These are phyloP conservation scores for Lumnitzera racemosa DNA, from an alignment of 345 rosid species.

Conservation along the genomic window DNA sequence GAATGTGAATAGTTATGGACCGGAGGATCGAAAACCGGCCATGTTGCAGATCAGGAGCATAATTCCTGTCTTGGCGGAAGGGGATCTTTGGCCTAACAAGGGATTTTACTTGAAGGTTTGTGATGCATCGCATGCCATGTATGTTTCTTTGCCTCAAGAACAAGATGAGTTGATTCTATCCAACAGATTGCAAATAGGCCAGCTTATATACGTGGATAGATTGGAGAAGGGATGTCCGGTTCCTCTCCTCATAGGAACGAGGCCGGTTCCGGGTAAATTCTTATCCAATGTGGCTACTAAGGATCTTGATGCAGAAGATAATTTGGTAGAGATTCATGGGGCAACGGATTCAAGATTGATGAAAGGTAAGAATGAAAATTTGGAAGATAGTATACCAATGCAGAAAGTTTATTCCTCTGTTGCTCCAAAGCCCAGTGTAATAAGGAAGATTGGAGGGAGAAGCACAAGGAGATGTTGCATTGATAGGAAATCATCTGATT, in stretches of 20 bases:
- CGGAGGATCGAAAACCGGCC: slow-evolving; percentile 29
- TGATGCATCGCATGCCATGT: slow-evolving; percentile 53
- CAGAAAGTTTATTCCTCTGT: slow-evolving; percentile 19
- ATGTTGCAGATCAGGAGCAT: slow-evolving; percentile 65
- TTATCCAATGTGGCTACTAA: slow-evolving; percentile 35
- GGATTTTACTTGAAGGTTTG: slow-evolving; percentile 66
- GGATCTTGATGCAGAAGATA: slow-evolving; percentile 41
- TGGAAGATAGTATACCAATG: slow-evolving; percentile 14
- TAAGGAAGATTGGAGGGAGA: slow-evolving; percentile 7
- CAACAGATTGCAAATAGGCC: slow-evolving; percentile 54
- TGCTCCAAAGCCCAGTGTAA: slow-evolving; percentile 2
- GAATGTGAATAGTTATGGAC: slow-evolving; percentile 25
- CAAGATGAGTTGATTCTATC: slow-evolving; percentile 55
- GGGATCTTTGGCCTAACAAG: slow-evolving; percentile 66
- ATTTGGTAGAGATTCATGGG: slow-evolving; percentile 34
- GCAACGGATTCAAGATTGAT: slow-evolving; percentile 19
- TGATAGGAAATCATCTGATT: slow-evolving; percentile 13
- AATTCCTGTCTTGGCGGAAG: slow-evolving; percentile 59
- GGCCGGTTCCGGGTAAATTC: slow-evolving; percentile 51
- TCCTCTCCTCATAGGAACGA: slow-evolving; percentile 53
- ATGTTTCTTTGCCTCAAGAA: slow-evolving; percentile 55
- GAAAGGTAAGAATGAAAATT: slow-evolving; percentile 8
- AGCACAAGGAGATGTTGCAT: slow-evolving; percentile 2
- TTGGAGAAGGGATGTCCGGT: slow-evolving; percentile 64
- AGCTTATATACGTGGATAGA: slow-evolving; percentile 41